Base-by-base conservation (phyloP, 2,329 filamentous ascomycete species). In the Thielaviopsis ethacetica region DNA sequence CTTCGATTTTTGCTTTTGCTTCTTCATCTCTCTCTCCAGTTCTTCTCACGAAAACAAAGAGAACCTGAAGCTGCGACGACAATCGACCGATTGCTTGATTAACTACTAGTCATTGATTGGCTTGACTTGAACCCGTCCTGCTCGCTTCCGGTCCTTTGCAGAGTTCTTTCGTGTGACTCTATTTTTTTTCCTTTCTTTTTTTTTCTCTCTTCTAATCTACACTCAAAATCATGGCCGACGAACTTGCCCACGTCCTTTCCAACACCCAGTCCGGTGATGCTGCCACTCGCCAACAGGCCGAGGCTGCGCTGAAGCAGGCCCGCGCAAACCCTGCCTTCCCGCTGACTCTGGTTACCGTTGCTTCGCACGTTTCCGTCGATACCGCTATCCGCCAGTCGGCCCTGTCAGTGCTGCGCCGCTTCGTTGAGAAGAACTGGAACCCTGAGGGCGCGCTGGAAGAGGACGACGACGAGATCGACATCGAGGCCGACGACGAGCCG, bases 381-480 rank as follows among this genome's bases (percentile, higher is more conserved):
- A 76, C 85, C 61, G 78, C 84, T 59, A 82, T 93, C 63, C 86
- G 93, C 61, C 91, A 97, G 73, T 80, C 88, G 44, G 87, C 93
- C 34, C 76, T 97, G 62, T 80, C 88, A 56, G 79, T 82, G 60
- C 79, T 97, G 63, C 88, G 91, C 67, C 83, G 83, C 59, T 94
- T 95, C 70, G 86, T 97, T 63, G 79, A 88, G 70, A 79, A 80
- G 58, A 86, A 89, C 70, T 98, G 93, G 93, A 88, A 83, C 60
- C 78, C 82, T 22, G 81, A 84, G 57, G 82, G 86, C 64, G 84
- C 86, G 62, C 85, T 90, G 61, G 86, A 80, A 71, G 77, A 78
- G 64, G 82, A 82, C 58, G 72, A 73, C 49, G 71, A 74, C 19
- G 79, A 76, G 61, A 73, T 90, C 30, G 78, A 84, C 54, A 83